Evolutionary conservation across 169 alveolate species (phyloP).

Genomic region (Plasmodium inui): DNA sequence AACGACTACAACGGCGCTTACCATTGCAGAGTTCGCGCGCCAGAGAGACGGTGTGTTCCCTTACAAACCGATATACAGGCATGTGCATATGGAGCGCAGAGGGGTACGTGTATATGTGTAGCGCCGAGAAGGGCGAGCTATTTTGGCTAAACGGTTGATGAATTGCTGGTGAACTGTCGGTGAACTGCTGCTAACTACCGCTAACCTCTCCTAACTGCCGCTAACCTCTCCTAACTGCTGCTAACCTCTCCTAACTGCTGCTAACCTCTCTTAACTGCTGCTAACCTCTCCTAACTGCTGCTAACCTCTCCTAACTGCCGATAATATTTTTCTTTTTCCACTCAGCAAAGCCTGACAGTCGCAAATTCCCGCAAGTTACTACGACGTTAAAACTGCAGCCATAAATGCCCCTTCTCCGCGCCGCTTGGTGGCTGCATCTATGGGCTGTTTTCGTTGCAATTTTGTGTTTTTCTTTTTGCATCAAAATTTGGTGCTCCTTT

Average conservation of each 20-base stretch:
- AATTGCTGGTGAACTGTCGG: background rate
- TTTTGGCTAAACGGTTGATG: background rate
- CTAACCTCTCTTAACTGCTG: background rate
- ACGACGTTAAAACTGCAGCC: background rate
- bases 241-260: background rate
- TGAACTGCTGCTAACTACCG: background rate
- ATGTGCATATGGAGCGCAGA: background rate
- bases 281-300: too few relatives aligned
- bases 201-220: background rate
- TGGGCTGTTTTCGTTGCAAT: background rate
- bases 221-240: too few relatives aligned
- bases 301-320: background rate
- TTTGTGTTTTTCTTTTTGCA: background rate
- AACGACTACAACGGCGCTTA: background rate
- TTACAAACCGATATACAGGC: background rate
- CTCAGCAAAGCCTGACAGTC: background rate
- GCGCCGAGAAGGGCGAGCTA: background rate
- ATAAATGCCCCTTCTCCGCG: background rate
- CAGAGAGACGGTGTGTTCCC: background rate
- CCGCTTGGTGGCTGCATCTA: background rate
- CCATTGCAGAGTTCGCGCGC: constrained; percentile 32
- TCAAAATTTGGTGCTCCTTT: background rate
- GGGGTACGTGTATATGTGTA: background rate
- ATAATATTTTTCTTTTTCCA: background rate
- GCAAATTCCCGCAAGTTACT: background rate